A percentile compares a stretch with the other conserved stretches of the same genome.
phyloP scores from a whole-genome alignment of 345 rosid genomes.

The Eucalyptus marginata region DNA sequence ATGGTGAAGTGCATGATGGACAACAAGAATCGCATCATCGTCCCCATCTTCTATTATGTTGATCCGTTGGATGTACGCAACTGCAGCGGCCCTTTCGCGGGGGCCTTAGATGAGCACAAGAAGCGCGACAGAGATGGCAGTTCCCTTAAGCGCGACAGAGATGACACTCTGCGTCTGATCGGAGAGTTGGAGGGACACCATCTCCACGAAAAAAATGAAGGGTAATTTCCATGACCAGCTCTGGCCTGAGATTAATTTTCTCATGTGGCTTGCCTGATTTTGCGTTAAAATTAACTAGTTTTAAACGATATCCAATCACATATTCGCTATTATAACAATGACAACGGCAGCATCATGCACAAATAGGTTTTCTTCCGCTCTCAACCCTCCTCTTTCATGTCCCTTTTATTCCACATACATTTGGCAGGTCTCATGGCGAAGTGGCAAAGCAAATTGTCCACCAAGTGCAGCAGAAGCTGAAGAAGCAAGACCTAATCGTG shows the following conservation, averaged over 20 bases:
- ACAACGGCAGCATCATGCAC: not conserved
- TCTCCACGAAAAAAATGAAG: too few relatives aligned
- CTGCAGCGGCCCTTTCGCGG: fast-evolving
- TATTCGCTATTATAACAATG: fast-evolving
- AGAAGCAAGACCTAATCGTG: not conserved
- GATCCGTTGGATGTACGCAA: fast-evolving
- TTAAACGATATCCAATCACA: fast-evolving
- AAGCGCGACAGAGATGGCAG: fast-evolving
- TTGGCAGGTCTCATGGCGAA: not conserved
- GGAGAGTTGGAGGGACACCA: too few relatives aligned
- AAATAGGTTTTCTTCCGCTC: not conserved
- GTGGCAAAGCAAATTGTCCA: not conserved
- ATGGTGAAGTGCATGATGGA: not conserved
- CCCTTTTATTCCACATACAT: not conserved
- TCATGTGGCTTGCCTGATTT: fast-evolving
- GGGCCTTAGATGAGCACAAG: fast-evolving
- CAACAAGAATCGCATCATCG: fast-evolving
- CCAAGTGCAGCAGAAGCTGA: not conserved
- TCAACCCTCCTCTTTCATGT: fast-evolving
- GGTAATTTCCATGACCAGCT: fast-evolving
- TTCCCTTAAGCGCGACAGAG: fast-evolving
- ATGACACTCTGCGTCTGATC: fast-evolving
- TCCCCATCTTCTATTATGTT: too few relatives aligned
- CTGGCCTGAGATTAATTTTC: fast-evolving
- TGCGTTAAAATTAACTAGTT: fast-evolving